Percentiles rank a stretch among this genome's conserved stretches.
phyloP scores from a whole-genome alignment of 495 filamentous ascomycete species.

The Bacidia rubella region DNA sequence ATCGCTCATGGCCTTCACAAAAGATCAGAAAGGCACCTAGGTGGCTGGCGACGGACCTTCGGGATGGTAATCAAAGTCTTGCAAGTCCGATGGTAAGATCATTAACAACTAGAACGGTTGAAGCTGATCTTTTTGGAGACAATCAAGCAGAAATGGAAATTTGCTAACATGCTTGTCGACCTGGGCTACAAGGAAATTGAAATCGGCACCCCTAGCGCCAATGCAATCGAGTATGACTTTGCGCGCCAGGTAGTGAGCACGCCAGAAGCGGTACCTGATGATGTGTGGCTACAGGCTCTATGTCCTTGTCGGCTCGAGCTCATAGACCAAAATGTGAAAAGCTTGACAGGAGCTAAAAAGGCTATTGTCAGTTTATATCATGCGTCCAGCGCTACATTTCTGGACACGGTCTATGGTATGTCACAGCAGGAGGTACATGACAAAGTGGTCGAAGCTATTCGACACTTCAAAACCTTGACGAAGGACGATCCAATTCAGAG shows the following conservation, averaged over 20 bases:
- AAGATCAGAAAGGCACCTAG: slow-evolving; percentile 75
- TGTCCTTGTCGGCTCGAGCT: slow-evolving; percentile 83
- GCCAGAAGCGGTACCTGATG: slow-evolving; percentile 69
- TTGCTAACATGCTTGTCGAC: slow-evolving; percentile 81
- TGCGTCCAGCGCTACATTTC: slow-evolving; percentile 53
- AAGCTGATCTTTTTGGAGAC: too few species aligned
- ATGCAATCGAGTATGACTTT: slow-evolving; percentile 87
- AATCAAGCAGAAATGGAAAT: slow-evolving; percentile 72
- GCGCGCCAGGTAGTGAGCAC: slow-evolving; percentile 73
- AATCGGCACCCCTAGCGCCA: slow-evolving; percentile 82
- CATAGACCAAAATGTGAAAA: slow-evolving; percentile 77
- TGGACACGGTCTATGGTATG: slow-evolving; percentile 63
- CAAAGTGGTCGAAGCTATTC: slow-evolving; percentile 70
- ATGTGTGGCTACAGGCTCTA: slow-evolving; percentile 89
- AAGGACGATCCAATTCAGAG: slow-evolving; percentile 70
- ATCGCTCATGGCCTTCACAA: slow-evolving; percentile 79
- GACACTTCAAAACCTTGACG: slow-evolving; percentile 70
- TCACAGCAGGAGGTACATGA: slow-evolving; percentile 64
- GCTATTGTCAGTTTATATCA: slow-evolving; percentile 88
- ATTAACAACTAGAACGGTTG: too few species aligned
- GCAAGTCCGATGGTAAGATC: too few species aligned
- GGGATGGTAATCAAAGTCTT: slow-evolving; percentile 77
- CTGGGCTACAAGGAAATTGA: slow-evolving; percentile 97
- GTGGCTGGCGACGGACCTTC: slow-evolving; percentile 69
- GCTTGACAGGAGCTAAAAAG: slow-evolving; percentile 77